Base-by-base conservation (phyloP, 345 rosid genomes). In the Linum tenue region DNA sequence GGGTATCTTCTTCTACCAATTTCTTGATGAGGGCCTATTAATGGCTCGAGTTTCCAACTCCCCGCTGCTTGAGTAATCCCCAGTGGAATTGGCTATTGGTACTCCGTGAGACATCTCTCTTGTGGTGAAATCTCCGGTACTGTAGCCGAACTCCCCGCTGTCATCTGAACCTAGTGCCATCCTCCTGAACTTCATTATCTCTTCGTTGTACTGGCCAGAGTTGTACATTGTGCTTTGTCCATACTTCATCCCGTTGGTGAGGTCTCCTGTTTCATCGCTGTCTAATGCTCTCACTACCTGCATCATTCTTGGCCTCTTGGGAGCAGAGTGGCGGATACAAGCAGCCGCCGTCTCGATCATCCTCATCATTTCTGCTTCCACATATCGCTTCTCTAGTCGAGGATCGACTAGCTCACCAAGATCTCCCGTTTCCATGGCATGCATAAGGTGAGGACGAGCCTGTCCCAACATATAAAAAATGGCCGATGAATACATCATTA, bases 321-420 rank as follows among this genome's bases (percentile, higher is more conserved):
- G 79, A 71, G 85, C 90, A 3, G 92, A 87, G 70, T 89, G 97
- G 75, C 97, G 89, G 44, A 91, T 86, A 69, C 99, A 95, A 39
- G 99, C 99, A 22, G 95, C 90, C 59, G 98, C 97, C 2, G 90
- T 86, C 81, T 91, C 96, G 5, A 87, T 73, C 99, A 95, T 95
- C 67, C 85, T 87, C 62, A 81, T 55, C 72, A 95, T 72, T 62
- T 95, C 91, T 44, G 74, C 65, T 78, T 95, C 95, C 44, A 84
- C 90, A 2, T 91, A 91, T 59, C 71, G 80, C 59, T 82, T 91
- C 70, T 74, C 80, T 8, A 95, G 91, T 39, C 86, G 72, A 15
- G 85, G 80, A 79, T 91, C 97, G 66, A 91, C 88, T 69, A 91
- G n/a, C 63, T 79, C 77, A 43, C 83, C 69, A 39, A 80, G 57